A percentile compares a stretch with the other conserved stretches of the same genome.
These are phyloP conservation scores for Austropuccinia psidii DNA, from an alignment of 1,284 basidiomycete genomes.

Conservation along the genomic window DNA sequence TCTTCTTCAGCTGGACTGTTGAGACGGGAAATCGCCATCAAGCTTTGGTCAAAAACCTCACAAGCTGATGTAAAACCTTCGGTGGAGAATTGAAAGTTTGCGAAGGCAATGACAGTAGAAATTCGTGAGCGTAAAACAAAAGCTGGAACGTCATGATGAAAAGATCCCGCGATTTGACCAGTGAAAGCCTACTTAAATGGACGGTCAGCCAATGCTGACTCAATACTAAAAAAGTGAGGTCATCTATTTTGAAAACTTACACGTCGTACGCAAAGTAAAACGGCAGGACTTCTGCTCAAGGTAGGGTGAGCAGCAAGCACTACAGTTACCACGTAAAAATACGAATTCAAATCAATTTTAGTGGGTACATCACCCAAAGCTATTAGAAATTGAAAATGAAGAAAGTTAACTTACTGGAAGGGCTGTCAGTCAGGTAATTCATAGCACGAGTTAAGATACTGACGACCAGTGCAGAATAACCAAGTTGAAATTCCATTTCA, in stretches of 20 bases:
- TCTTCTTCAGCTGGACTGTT: constrained; percentile 53
- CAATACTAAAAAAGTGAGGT: too few relatives aligned
- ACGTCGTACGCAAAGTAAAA: constrained; percentile 39
- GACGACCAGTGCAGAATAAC: constrained; percentile 50
- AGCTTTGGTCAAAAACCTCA: constrained; percentile 3
- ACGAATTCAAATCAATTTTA: neutral
- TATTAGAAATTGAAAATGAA: neutral
- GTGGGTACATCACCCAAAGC: neutral
- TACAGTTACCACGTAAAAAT: neutral
- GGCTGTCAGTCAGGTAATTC: constrained; percentile 19
- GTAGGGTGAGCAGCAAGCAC: constrained; percentile 17
- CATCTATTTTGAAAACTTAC: too few relatives aligned
- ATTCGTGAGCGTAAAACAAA: constrained; percentile 3
- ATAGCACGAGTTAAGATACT: constrained; percentile 27
- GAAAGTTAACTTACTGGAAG: constrained; percentile 1
- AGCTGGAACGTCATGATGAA: constrained; percentile 18
- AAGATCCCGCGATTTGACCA: constrained; percentile 2
- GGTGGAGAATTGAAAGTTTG: constrained; percentile 19
- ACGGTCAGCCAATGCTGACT: neutral
- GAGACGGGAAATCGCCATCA: constrained; percentile 37
- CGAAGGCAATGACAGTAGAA: constrained; percentile 8
- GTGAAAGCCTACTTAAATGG: constrained; percentile 10
- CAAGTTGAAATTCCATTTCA: constrained; percentile 74
- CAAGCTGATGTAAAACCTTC: constrained; percentile 10
- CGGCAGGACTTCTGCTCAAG: constrained; percentile 23